Base-by-base conservation (phyloP, 192 early-diverging fungal species). In the Umbelopsis vinacea region DNA sequence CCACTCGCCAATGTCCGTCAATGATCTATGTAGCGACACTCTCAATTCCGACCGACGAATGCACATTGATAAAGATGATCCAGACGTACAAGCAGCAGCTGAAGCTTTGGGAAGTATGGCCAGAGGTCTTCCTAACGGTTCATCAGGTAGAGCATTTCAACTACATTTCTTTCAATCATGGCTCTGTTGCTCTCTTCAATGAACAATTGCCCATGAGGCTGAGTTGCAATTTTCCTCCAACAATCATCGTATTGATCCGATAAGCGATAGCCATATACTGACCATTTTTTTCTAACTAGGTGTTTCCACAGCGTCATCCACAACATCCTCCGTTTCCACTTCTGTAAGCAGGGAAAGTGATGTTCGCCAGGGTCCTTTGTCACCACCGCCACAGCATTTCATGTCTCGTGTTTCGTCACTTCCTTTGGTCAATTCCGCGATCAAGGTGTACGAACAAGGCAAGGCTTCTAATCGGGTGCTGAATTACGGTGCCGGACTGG, bases 331-430 rank as follows among this genome's bases (percentile, higher is more conserved):
- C 26, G 26, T 35, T 2, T 63, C 57, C 33, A 63, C 57, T n/a
- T 63, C 57, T 5, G 7, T 17, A 15, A 35, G 57, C n/a, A 63
- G 57, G 35, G 57, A 63, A 63, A 63, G 57, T 33, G 57, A 63
- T 63, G 57, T 63, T 37, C 57, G 57, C 17, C 57, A 63, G 14
- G 57, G 26, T n/a, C 57, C 57, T 22, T 63, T 63, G 33, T 63
- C 57, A 2, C 57, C 57, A 17, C 57, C 57, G n/a, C 57, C 57
- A 57, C 37, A 60, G 17, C 84, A 79, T 69, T 94, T 97, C 53
- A 88, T 97, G 67, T 82, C 85, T 66, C 87, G 93, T 46, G 89
- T 97, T 66, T 89, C 92, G 73, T 90, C 80, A 72, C 84, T 94
- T 35, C 94, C 94, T 12, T 53, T 95, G 10, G 90, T 97, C 43